These are phyloP conservation scores for Ceratobasidium sp. DNA, from an alignment of 1,284 basidiomycete species.

Conservation along the genomic window DNA sequence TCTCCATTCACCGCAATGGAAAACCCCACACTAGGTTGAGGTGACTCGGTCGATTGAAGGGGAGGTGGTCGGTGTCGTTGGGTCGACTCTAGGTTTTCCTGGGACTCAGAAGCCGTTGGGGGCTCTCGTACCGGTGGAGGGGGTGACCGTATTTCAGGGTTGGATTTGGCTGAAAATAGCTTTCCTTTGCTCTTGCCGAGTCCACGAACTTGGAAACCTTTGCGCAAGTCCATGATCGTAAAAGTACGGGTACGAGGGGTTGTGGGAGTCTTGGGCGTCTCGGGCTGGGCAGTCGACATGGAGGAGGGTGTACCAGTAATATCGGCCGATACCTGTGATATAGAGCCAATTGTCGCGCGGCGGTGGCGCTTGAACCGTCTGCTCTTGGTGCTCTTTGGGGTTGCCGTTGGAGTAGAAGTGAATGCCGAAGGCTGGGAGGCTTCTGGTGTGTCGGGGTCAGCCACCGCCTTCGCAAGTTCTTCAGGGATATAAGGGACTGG, in stretches of 20 bases:
- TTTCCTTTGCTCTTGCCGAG: conserved; percentile 24
- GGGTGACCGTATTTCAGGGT: not conserved
- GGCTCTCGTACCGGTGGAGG: not conserved
- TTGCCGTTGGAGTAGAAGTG: not conserved
- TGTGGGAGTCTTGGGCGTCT: conserved; percentile 28
- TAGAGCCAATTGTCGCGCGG: conserved; percentile 18
- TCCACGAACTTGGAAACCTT: conserved; percentile 25
- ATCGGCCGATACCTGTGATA: not conserved
- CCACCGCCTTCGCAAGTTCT: conserved; percentile 31
- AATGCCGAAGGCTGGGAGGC: not conserved
- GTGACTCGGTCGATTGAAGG: not conserved
- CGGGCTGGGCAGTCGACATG: not conserved
- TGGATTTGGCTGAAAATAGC: conserved; percentile 27
- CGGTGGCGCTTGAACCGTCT: conserved; percentile 11
- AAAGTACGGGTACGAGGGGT: conserved; percentile 21
- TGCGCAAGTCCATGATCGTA: conserved; percentile 30
- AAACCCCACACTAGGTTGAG: not conserved
- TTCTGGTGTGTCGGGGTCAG: conserved; percentile 28
- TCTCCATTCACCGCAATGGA: not conserved
- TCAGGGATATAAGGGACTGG: conserved; percentile 27
- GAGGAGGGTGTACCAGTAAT: not conserved
- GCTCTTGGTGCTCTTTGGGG: conserved; percentile 12
- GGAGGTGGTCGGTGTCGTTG: conserved; percentile 15
- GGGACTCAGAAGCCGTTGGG: not conserved
- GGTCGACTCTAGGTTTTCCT: too few relatives aligned